Base-by-base conservation (phyloP, 345 rosid species). In the Limnanthes douglasii region DNA sequence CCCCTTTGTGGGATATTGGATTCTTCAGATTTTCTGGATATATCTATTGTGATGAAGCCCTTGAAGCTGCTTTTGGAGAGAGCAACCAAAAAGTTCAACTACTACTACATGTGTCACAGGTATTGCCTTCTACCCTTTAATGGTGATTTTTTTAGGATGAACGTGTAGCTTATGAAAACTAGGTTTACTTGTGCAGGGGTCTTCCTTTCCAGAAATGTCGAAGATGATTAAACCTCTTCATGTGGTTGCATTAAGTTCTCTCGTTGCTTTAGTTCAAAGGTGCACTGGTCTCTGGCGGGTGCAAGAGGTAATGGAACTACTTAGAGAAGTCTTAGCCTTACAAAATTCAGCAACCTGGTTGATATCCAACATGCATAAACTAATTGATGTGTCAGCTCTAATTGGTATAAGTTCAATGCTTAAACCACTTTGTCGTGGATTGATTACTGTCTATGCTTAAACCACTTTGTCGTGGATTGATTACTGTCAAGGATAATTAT, bases 1-100 rank as follows among this genome's bases (percentile, higher is more conserved):
- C 97, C 44, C 97, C 94, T 3, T 53, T 82, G 69, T 86, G 93
- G 94, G 94, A 82, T 33, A 43, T 47, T 34, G 78, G 88, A 31
- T 65, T 73, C 61, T 69, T 82, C 30, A 65, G 41, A 43, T 86
- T 82, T 61, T 70, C 63, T 39, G 97, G 94, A 41, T 73, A 62
- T 52, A 43, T 86, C 37, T 68, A 46, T 65, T 60, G 70, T 13
- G 69, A 78, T 39, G 88, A 82, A 50, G 85, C 67, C 58, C 88
- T 82, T 43, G 67, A 61, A 16, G 85, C 85, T 54, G 86, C 88
- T 45, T 59, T 66, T 19, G 77, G 64, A 37, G 88, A 62, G 60
- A 69, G 60, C 51, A 65, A 50, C 62, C 64, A 47, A 72, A 75
- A 56, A 81, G 85, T 86, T 47, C 75, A 63, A 43, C 45, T 82